Conservation (phyloP, 2,329 filamentous ascomycete species). For the Diaporthe ampelina region DNA sequence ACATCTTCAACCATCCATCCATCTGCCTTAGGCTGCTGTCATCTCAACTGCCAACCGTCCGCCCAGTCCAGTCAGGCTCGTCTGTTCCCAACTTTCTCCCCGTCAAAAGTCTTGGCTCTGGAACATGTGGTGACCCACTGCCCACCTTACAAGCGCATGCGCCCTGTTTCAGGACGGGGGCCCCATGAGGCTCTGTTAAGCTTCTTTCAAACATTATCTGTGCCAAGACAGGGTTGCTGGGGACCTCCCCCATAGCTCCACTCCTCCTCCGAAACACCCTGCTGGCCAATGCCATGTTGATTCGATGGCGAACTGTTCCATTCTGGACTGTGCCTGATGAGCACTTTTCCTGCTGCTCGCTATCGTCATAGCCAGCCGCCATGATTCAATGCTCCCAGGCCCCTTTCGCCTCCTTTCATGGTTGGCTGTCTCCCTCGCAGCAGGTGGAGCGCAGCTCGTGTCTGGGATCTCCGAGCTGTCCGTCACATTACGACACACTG, state of each 20-base stretch:
- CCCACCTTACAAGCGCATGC: conserved; percentile 26
- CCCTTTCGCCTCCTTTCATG: not conserved
- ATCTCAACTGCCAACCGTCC: conserved; percentile 6
- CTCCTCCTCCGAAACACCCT: conserved; percentile 8
- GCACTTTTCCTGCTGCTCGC: not conserved
- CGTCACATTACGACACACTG: conserved; percentile 9
- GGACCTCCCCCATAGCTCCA: not conserved
- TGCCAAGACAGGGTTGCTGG: conserved; percentile 33
- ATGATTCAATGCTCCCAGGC: not conserved
- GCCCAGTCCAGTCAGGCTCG: conserved; percentile 1
- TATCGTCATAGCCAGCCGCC: conserved; percentile 29
- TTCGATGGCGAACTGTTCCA: conserved; percentile 25
- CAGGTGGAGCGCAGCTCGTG: not conserved
- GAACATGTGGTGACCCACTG: conserved; percentile 8
- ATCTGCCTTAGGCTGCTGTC: conserved; percentile 9
- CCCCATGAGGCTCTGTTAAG: conserved; percentile 38
- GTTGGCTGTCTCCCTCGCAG: not conserved
- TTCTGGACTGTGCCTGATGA: conserved; percentile 1
- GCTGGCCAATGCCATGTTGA: not conserved
- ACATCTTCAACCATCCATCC: conserved; percentile 26
- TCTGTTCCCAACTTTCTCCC: conserved; percentile 11
- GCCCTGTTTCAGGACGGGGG: conserved; percentile 34
- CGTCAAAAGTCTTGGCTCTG: conserved; percentile 30
- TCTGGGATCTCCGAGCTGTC: not conserved
- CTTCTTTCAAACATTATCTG: conserved; percentile 39